phyloP scores from a whole-genome alignment of 1,139 yeast genomes.

The Blastobotrys capitulatus region DNA sequence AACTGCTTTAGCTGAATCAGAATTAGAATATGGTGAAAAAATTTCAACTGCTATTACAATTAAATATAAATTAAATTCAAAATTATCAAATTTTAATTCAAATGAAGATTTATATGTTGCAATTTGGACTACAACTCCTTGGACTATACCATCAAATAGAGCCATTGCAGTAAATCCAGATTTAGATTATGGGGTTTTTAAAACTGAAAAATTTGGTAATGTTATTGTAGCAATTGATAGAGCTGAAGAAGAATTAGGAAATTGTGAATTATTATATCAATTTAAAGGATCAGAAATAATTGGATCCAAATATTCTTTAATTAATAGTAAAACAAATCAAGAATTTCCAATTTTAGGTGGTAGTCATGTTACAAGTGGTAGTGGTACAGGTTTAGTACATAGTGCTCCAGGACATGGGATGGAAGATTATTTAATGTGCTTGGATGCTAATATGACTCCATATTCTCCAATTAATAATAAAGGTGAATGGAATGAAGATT shows the following conservation, averaged over 20 bases:
- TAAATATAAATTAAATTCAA: conserved; percentile 48
- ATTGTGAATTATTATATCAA: conserved; percentile 13
- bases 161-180: conserved; percentile 71
- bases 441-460: conserved; percentile 42
- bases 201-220: conserved; percentile 31
- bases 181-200: conserved; percentile 50
- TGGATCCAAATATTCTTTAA: conserved; percentile 47
- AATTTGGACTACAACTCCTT: conserved; percentile 98
- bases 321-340: conserved; percentile 34
- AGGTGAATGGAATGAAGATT: conserved; percentile 56
- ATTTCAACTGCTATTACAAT: conserved; percentile 66
- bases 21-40: conserved; percentile 77
- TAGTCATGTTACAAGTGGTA: conserved; percentile 67
- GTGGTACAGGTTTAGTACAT: conserved; percentile 96
- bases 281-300: conserved; percentile 44
- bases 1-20: conserved; percentile 96
- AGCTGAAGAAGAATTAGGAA: conserved; percentile 13
- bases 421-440: conserved; percentile 80
- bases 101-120: conserved; percentile 21
- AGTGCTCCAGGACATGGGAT: conserved; percentile 98
- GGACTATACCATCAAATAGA: conserved; percentile 88
- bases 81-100: conserved; percentile 17
- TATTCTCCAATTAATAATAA: conserved; percentile 72
- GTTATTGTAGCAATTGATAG: conserved; percentile 30
- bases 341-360: conserved; percentile 66